These are phyloP conservation scores for Omphalea diandra DNA, from an alignment of 441 rosid species.

Conservation along the genomic window DNA sequence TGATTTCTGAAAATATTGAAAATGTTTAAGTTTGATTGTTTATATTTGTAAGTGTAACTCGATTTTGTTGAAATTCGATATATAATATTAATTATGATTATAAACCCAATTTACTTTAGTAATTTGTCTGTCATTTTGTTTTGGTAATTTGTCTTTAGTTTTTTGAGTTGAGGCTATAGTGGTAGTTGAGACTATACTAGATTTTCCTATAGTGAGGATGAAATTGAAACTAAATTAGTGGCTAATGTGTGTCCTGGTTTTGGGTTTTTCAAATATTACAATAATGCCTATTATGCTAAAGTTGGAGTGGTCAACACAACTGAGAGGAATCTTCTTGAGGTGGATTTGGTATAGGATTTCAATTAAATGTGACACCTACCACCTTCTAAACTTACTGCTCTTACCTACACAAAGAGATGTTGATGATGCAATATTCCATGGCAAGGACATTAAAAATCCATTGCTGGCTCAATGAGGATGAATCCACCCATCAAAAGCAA, in stretches of 20 bases:
- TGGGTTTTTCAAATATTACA: constrained; percentile 55
- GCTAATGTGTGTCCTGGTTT: background rate
- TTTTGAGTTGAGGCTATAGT: too few relatives aligned
- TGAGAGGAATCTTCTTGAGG: constrained; percentile 86
- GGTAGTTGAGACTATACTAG: too few relatives aligned
- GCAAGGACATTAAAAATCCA: constrained; percentile 28
- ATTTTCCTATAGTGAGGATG: too few relatives aligned
- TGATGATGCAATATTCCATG: constrained; percentile 38
- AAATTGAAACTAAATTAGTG: background rate
- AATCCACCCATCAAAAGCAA: constrained; percentile 52
- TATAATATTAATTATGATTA: too few relatives aligned
- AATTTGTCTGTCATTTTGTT: constrained; percentile 20
- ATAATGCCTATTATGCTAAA: constrained; percentile 77
- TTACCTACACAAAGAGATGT: constrained; percentile 60
- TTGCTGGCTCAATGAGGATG: constrained; percentile 50
- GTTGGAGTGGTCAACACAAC: constrained; percentile 81
- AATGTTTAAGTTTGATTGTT: too few relatives aligned
- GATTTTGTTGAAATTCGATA: too few relatives aligned
- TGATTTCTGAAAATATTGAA: too few relatives aligned
- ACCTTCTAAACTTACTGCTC: constrained; percentile 56
- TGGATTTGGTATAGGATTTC: constrained; percentile 80
- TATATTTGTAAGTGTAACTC: too few relatives aligned
- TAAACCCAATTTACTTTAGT: constrained; percentile 14
- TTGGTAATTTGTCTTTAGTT: too few relatives aligned
- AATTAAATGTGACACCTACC: constrained; percentile 65